Evolutionary conservation across 2,329 filamentous ascomycete species (phyloP), one percentile per base, ranked within the genome.

Genomic region (Ophiobolus disseminans): DNA sequence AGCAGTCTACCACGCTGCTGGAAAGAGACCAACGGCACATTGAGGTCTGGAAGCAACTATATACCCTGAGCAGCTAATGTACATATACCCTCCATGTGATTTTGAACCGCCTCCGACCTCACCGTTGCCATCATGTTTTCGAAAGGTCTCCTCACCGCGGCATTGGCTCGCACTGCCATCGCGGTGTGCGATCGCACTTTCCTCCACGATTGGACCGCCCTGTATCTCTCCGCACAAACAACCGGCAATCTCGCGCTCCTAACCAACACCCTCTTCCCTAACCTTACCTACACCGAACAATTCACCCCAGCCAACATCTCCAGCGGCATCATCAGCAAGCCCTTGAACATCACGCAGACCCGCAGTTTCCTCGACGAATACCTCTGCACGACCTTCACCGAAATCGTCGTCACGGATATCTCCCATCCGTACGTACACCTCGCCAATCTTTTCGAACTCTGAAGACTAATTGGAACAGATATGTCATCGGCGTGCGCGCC

Each of bases 221-320:
- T 55, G 22, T 60, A 58, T n/a, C 46, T 62, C 17, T 48, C 40
- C 1, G 59, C 59, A 0, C 59, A 62, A 48, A 57, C 44, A 28
- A 30, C 49, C 31, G 59, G 59, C 41, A 45, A 45, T 9, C 50
- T 55, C 5, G 39, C 40, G 7, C 38, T 49, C 3, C 42, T 60
- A 5, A 46, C 45, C 23, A 40, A 39, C 5, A 41, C 49, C 2
- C 32, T 60, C 23, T 40, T 46, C 10, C 28, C 45, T 3, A 57
- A 57, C 44, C 34, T 57, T 14, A 56, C 45, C 20, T 66, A 65
- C 52, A 58, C 55, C 2, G 62, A 66, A 30, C 55, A 66, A 43
- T 60, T 58, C 36, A 38, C 47, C 5, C 45, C 50, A 0, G 40
- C 41, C 5, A 46, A 58, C 28, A 56, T 65, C 37, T 56, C 43